Conservation (phyloP, 331 rosid species). For the Telfairia occidentalis region DNA sequence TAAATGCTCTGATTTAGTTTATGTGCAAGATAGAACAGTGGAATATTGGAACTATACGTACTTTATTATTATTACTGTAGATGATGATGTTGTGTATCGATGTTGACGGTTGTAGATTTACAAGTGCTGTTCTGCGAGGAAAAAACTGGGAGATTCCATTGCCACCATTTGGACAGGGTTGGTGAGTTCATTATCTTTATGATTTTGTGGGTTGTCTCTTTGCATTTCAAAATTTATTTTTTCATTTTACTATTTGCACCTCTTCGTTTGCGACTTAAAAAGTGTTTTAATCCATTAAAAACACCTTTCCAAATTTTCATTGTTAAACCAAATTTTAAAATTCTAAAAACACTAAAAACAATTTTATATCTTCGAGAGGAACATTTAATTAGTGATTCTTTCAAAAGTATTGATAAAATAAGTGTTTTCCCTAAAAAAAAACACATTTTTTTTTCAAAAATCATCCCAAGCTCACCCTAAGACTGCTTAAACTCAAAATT, state of each 20-base stretch:
- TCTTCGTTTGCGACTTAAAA: neutral
- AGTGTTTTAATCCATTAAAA: neutral
- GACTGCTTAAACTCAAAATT: too few species aligned
- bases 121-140: constrained; percentile 81
- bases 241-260: neutral
- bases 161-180: constrained; percentile 98
- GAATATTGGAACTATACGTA: neutral
- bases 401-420: too few species aligned
- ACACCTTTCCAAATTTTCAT: too few species aligned
- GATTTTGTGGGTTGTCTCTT: neutral
- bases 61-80: neutral
- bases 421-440: too few species aligned
- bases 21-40: neutral
- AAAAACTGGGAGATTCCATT: constrained; percentile 81
- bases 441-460: too few species aligned
- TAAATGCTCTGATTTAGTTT: neutral
- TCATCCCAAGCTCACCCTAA: too few species aligned
- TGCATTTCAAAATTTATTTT: neutral
- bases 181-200: constrained; percentile 45
- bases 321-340: too few species aligned
- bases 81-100: neutral
- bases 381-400: too few species aligned
- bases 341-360: too few species aligned
- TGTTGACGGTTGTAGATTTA: constrained; percentile 50
- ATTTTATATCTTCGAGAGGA: too few species aligned